phyloP scores from a whole-genome alignment of 2,329 filamentous ascomycete species.

The Plectosphaerella sp. region DNA sequence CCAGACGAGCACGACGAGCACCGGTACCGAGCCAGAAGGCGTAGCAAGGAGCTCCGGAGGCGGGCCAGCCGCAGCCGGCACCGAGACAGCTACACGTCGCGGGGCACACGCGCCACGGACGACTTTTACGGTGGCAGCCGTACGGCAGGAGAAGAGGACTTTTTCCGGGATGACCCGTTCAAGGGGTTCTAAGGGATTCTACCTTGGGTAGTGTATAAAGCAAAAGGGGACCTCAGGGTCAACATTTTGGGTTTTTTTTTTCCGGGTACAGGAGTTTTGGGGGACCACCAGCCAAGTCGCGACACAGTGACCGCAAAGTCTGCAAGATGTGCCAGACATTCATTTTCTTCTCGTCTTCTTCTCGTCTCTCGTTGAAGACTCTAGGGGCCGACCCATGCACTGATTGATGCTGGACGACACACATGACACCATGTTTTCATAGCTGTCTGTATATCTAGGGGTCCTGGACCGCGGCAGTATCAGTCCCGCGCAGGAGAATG shows the following conservation, averaged over 20 bases:
- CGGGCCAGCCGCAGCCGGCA: constrained; percentile 49
- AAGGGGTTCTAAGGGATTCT: constrained; percentile 45
- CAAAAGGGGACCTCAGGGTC: constrained; percentile 2
- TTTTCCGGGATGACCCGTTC: constrained; percentile 57
- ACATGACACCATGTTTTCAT: neutral
- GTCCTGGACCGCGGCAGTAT: neutral
- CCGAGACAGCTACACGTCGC: constrained; percentile 45
- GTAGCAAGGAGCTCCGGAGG: constrained; percentile 52
- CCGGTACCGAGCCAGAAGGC: constrained; percentile 39
- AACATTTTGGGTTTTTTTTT: neutral
- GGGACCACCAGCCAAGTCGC: neutral
- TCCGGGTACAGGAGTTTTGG: neutral
- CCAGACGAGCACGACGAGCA: constrained; percentile 47
- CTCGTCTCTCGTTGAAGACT: too few relatives aligned
- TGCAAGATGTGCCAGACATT: neutral
- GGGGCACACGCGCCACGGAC: constrained; percentile 40
- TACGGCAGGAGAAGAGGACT: constrained; percentile 50
- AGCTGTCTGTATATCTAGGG: neutral
- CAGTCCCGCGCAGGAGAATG: too few relatives aligned
- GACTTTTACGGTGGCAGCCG: constrained; percentile 43
- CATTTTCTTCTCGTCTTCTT: neutral
- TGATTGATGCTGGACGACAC: neutral
- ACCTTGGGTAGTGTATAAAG: neutral
- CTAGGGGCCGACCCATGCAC: too few relatives aligned
- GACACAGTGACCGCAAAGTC: neutral